Base-by-base conservation (phyloP, 208 protist genomes). In the Leishmania mexicana region DNA sequence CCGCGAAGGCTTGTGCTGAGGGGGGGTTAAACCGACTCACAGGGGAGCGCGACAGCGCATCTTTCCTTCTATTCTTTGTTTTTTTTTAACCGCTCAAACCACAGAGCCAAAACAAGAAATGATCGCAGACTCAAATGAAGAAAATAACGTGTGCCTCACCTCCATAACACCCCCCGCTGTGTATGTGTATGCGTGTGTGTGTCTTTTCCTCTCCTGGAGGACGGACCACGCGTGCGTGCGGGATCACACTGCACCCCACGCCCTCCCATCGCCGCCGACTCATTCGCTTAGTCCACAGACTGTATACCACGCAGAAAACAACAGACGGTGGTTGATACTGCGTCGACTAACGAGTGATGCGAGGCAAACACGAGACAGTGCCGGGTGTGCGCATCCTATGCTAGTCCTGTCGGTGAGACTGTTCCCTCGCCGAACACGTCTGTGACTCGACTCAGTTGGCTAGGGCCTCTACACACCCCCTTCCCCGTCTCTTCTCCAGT, bases 351-450 rank as follows among this genome's bases (percentile, higher is more conserved):
- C 28, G 15, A 47, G 38, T 42, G 19, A 0, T 24, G 19, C 11
- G 35, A 24, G 47, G 15, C 42, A 75, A 19, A 58, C 5, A n/a
- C 58, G 42, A 38, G 13, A 38, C 21, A 51, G 21, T 19, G 68
- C 24, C 13, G 53, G 15, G 6, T 24, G 15, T 17, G 74, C 6
- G 28, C 4, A 4, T 13, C 74, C n/a, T 4, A 17, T 65, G 99
- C 98, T 81, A 95, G 90, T 92, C 99, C 98, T 76, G 47, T 58
- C 47, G 13, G n/a, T 17, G 47, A 38, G 47, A 54, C 31, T 3
- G 8, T 57, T 35, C 8, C n/a, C n/a, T 51, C n/a, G 11, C 53
- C n/a, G 13, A 58, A 58, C 47, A 24, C n/a, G 53, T 58, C n/a
- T 24, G 71, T 0, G 10, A 53, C 47, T 11, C 11, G 35, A 57